Percentiles rank a stretch among this genome's conserved stretches.
These are phyloP conservation scores for Pythium apleroticum DNA, from an alignment of 352 stramenopile genomes.

Conservation along the genomic window DNA sequence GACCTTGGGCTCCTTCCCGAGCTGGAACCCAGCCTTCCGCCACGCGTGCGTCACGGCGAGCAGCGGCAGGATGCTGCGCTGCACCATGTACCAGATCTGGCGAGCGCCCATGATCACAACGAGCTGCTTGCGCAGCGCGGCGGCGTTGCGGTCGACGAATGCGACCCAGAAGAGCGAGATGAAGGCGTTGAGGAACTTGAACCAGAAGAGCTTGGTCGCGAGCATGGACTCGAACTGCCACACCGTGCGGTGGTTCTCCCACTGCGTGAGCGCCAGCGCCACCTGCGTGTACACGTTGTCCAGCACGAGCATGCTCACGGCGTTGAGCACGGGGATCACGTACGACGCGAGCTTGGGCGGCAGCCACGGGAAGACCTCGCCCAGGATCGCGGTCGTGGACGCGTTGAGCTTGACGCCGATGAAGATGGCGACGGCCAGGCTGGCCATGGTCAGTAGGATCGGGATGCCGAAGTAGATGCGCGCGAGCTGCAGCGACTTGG, in stretches of 20 bases:
- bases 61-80: slow-evolving; percentile 55
- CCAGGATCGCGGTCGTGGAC: slow-evolving; percentile 29
- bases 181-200: slow-evolving; percentile 85
- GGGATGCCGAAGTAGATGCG: slow-evolving; percentile 62
- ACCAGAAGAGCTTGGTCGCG: slow-evolving; percentile 74
- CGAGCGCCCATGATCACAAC: slow-evolving; percentile 71
- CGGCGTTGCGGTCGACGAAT: slow-evolving; percentile 58
- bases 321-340: slow-evolving; percentile 63
- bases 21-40: slow-evolving; percentile 40
- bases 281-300: slow-evolving; percentile 71
- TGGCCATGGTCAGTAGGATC: slow-evolving; percentile 53
- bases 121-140: slow-evolving; percentile 58
- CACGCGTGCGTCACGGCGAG: slow-evolving; percentile 48
- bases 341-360: slow-evolving; percentile 42
- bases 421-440: slow-evolving; percentile 55
- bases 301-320: slow-evolving; percentile 68
- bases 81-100: slow-evolving; percentile 63
- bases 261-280: slow-evolving; percentile 54
- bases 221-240: slow-evolving; percentile 81
- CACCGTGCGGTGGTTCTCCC: slow-evolving; percentile 80
- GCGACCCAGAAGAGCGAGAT: slow-evolving; percentile 80
- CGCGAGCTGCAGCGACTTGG: slow-evolving; percentile 52
- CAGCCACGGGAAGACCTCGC: slow-evolving; percentile 38
- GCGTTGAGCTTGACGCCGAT: slow-evolving; percentile 47
- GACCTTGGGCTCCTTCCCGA: slow-evolving; percentile 11